A percentile compares a stretch with the other conserved stretches of the same genome.
Evolutionary conservation across 208 protist genomes (phyloP).

Genomic region (Leishmania amazonensis): DNA sequence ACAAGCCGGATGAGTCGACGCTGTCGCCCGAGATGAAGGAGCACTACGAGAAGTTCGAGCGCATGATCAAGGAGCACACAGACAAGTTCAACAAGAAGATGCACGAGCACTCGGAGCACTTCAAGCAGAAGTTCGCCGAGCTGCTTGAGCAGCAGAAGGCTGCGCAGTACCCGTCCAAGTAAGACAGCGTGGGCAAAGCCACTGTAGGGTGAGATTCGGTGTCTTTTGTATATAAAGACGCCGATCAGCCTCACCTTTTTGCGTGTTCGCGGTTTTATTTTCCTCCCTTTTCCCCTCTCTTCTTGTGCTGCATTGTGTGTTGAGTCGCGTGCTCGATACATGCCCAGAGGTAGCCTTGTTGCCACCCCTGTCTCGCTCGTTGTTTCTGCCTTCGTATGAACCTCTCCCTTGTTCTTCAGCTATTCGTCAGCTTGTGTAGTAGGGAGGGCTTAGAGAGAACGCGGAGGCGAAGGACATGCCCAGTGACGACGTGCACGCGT

Average conservation of each 20-base stretch:
- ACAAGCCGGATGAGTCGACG: constrained; percentile 89
- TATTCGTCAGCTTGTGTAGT: background rate
- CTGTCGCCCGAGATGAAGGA: constrained; percentile 93
- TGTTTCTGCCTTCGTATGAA: background rate
- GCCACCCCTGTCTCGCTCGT: background rate
- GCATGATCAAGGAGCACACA: constrained; percentile 93
- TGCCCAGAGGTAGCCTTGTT: background rate
- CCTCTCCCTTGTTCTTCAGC: background rate
- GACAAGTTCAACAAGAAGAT: constrained; percentile 95
- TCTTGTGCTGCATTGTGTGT: background rate
- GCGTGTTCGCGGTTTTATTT: constrained; percentile 16
- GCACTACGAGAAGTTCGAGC: constrained; percentile 93
- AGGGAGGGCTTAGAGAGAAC: background rate
- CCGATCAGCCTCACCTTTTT: background rate
- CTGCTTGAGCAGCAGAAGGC: constrained; percentile 94
- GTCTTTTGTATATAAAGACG: background rate
- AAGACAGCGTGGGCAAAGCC: constrained; percentile 15
- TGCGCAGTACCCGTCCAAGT: constrained; percentile 88
- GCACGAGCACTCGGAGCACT: constrained; percentile 91
- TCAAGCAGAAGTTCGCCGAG: constrained; percentile 91
- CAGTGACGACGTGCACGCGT: background rate
- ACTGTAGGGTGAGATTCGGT: background rate
- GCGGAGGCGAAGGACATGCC: background rate
- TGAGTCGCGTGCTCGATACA: background rate
- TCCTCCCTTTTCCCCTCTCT: constrained; percentile 2